A percentile compares a stretch with the other conserved stretches of the same genome.
These are phyloP conservation scores for Lachancea mirantina DNA, from an alignment of 805 yeast species.

Conservation along the genomic window DNA sequence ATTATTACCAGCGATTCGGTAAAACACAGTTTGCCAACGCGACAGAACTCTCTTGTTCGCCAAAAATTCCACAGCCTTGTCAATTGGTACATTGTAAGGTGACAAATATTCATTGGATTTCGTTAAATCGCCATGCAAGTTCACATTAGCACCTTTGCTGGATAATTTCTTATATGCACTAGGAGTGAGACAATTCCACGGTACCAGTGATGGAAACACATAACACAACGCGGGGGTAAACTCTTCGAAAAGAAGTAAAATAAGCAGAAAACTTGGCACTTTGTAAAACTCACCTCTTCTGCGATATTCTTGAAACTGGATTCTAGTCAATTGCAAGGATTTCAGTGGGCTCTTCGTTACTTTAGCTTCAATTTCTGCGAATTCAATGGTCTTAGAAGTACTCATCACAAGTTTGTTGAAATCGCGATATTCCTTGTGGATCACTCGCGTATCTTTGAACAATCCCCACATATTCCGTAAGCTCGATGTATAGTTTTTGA, in stretches of 20 bases:
- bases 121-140: too few relatives aligned
- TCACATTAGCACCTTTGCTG: slow-evolving; percentile 11
- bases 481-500: slow-evolving; percentile 53
- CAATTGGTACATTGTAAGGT: slow-evolving; percentile 40
- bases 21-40: slow-evolving; percentile 34
- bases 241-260: slow-evolving; percentile 46
- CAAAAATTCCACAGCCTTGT: slow-evolving; percentile 33
- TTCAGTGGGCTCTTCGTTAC: slow-evolving; percentile 13
- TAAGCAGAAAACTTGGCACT: slow-evolving; percentile 45
- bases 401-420: slow-evolving; percentile 15
- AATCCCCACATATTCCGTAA: slow-evolving; percentile 49
- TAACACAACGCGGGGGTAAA: slow-evolving; percentile 47
- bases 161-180: slow-evolving; percentile 28
- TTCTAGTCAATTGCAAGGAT: slow-evolving; percentile 38
- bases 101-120: slow-evolving; percentile 30
- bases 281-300: slow-evolving; percentile 44
- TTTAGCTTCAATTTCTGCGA: slow-evolving; percentile 29
- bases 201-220: slow-evolving; percentile 47
- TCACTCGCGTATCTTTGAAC: slow-evolving; percentile 22
- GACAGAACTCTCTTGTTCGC: slow-evolving; percentile 35
- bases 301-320: slow-evolving; percentile 37
- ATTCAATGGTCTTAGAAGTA: slow-evolving; percentile 14
- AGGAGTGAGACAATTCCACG: slow-evolving; percentile 53
- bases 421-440: slow-evolving; percentile 21
- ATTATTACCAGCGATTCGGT: slow-evolving; percentile 33